phyloP scores from a whole-genome alignment of 768 basidiomycete species.

The Jaapia argillacea region DNA sequence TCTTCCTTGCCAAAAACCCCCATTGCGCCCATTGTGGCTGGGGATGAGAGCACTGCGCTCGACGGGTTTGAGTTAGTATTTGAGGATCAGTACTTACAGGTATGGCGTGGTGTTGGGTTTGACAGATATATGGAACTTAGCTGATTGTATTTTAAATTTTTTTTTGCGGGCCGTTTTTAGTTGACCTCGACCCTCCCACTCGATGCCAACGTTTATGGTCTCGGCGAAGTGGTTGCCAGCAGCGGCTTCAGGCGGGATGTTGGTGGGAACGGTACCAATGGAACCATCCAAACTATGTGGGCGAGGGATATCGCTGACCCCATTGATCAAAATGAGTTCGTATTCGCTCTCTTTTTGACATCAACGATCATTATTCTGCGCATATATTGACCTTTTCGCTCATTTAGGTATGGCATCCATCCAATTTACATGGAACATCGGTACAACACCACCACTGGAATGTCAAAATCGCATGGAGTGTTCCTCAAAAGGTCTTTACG shows the following conservation, averaged over 20 bases:
- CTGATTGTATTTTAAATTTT: too few species aligned
- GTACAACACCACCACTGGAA: slow-evolving; percentile 38
- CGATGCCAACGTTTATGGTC: slow-evolving; percentile 65
- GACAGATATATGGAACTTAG: too few species aligned
- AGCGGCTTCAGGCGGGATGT: slow-evolving; percentile 61
- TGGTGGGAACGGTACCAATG: slow-evolving; percentile 33
- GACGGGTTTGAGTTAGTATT: slow-evolving; percentile 65
- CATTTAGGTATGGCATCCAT: slow-evolving; percentile 57
- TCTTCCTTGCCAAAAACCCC: slow-evolving; percentile 52
- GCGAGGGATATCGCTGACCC: slow-evolving; percentile 53
- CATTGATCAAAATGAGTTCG: slow-evolving; percentile 56
- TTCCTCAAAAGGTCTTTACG: slow-evolving; percentile 50
- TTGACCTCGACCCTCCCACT: slow-evolving; percentile 57
- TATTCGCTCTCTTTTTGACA: slow-evolving; percentile 1
- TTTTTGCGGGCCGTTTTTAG: too few species aligned
- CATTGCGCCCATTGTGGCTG: slow-evolving; percentile 40
- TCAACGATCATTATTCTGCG: not conserved
- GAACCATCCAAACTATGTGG: slow-evolving; percentile 63
- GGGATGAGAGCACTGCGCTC: slow-evolving; percentile 44
- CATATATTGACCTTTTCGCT: not conserved
- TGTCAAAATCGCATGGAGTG: slow-evolving; percentile 62
- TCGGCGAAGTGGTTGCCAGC: slow-evolving; percentile 64
- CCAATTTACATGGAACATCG: slow-evolving; percentile 68
- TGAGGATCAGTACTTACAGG: slow-evolving; percentile 74
- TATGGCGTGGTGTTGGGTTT: slow-evolving; percentile 13